Base-by-base conservation (phyloP, 345 rosid species). In the Lumnitzera littorea region DNA sequence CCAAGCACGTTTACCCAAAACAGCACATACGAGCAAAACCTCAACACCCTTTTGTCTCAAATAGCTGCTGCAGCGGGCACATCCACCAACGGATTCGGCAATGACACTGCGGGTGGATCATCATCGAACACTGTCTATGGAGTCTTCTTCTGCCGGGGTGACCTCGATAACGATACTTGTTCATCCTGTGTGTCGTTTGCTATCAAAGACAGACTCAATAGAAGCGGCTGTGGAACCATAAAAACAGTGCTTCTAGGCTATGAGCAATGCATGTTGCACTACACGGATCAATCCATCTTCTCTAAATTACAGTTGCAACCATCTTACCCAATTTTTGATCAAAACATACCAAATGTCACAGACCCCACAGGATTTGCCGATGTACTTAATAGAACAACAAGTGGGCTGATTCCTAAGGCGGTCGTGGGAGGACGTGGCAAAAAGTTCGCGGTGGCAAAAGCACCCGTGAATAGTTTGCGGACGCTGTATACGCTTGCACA, bases 241-340 rank as follows among this genome's bases (percentile, higher is more conserved):
- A 75, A 55, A 80, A 63, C 23, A 77, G 71, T 24, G 25, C 72
- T 20, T 57, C 69, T 0, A 75, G 79, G 78, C 71, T 75, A 72
- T n/a, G 76, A 73, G 0, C 58, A 61, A 56, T 83, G 87, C 58
- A 53, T 65, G 76, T 47, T 83, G 24, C 75, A 75, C 13, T 86
- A 79, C 60, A 76, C 85, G 15, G 78, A 81, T 64, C 65, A 63
- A 9, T 20, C 70, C n/a, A 53, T 80, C 12, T 70, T 58, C 29
- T 66, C 72, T 13, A 15, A 1, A 0, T 0, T 41, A 36, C 60
- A 53, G 16, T 1, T 0, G 1, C 0, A 0, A 4, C 13, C 52
- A 2, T 0, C 0, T 5, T 0, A 25, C 0, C 29, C 0, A 12
- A 0, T 17, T 50, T 15, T 2, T 52, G 24, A 52, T 15, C 13